These are phyloP conservation scores for Dactylorhiza incarnata DNA, from an alignment of 106 monocot genomes.

Conservation along the genomic window DNA sequence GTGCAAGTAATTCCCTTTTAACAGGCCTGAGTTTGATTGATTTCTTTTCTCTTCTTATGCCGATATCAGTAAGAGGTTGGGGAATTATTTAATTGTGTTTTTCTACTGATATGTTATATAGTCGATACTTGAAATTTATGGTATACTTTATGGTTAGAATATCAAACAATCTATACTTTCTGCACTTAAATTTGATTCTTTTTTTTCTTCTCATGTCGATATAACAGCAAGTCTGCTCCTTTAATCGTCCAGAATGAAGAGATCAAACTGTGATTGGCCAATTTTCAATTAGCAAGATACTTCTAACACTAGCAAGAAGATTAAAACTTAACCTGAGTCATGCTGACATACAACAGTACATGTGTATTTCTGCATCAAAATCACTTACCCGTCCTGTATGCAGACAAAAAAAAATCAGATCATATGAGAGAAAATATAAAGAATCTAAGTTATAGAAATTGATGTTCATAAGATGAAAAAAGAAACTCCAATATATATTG, in stretches of 20 bases:
- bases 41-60: no score
- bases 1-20: no score
- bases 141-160: background rate
- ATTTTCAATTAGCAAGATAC: background rate
- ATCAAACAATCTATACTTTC: background rate
- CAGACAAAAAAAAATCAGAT: constrained; percentile 13
- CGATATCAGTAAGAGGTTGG: background rate
- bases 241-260: background rate
- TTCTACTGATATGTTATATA: background rate
- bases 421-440: background rate
- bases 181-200: background rate
- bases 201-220: background rate
- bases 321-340: background rate
- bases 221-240: background rate
- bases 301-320: background rate
- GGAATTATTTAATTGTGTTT: background rate
- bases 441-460: background rate
- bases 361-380: constrained; percentile 2
- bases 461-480: background rate
- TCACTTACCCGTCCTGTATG: constrained; percentile 92
- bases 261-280: background rate
- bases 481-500: background rate
- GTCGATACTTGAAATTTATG: background rate
- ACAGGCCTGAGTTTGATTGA: no score
- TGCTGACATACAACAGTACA: background rate